A percentile compares a stretch with the other conserved stretches of the same genome.
Evolutionary conservation across 2,329 filamentous ascomycete genomes (phyloP).

Genomic region (Apiospora saccharicola): DNA sequence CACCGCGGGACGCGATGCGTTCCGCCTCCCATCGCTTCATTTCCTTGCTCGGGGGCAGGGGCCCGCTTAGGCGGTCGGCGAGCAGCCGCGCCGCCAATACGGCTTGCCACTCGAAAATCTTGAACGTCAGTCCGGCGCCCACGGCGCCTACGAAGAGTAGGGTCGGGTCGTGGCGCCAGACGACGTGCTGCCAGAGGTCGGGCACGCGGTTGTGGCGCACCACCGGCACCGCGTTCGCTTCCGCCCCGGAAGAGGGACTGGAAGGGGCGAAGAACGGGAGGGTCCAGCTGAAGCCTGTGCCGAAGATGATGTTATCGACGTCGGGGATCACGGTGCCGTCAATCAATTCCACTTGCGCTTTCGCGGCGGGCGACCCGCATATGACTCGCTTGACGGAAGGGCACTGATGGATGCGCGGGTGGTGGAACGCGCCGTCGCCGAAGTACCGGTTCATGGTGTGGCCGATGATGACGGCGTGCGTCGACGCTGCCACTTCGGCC

Average conservation of each 20-base stretch:
- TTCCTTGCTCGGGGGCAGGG: slow-evolving; percentile 48
- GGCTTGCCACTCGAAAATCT: slow-evolving; percentile 74
- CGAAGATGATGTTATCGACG: slow-evolving; percentile 71
- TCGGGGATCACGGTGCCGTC: slow-evolving; percentile 60
- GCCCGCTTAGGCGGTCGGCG: slow-evolving; percentile 60
- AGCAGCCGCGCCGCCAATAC: slow-evolving; percentile 67
- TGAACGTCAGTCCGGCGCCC: slow-evolving; percentile 67
- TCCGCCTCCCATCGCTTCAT: slow-evolving; percentile 65
- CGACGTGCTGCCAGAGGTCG: slow-evolving; percentile 64
- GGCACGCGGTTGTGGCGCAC: slow-evolving; percentile 63
- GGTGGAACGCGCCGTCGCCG: slow-evolving; percentile 37
- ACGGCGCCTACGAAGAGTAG: slow-evolving; percentile 67
- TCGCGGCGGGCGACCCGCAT: background rate
- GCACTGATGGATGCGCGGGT: slow-evolving; percentile 35
- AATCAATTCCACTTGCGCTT: slow-evolving; percentile 58
- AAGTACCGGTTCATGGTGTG: slow-evolving; percentile 40
- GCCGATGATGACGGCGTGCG: slow-evolving; percentile 38
- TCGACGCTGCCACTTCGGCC: slow-evolving; percentile 31
- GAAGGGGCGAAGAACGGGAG: slow-evolving; percentile 59
- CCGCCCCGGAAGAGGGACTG: background rate
- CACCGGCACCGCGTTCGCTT: slow-evolving; percentile 43
- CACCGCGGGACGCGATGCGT: slow-evolving; percentile 60
- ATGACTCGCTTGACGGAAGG: slow-evolving; percentile 56
- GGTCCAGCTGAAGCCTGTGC: slow-evolving; percentile 72
- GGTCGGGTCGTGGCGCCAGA: slow-evolving; percentile 61